A percentile compares a stretch with the other conserved stretches of the same genome.
These are phyloP conservation scores for Botryotinia convoluta DNA, from an alignment of 2,329 filamentous ascomycete species.

Conservation along the genomic window DNA sequence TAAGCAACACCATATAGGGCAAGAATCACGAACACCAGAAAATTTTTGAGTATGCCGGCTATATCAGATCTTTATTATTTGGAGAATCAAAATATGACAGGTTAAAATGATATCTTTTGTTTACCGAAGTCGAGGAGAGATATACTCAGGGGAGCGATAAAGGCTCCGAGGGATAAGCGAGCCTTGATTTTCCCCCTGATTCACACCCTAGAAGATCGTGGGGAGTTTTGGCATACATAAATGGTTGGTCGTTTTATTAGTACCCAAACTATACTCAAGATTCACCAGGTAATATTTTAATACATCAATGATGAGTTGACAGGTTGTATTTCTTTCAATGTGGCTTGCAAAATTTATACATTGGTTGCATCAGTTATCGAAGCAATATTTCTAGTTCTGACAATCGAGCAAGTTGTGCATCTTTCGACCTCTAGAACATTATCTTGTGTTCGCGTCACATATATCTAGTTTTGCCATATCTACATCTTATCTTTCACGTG, in stretches of 20 bases:
- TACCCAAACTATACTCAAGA: too few species aligned
- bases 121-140: neutral
- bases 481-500: neutral
- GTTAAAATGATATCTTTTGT: neutral
- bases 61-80: neutral
- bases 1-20: neutral
- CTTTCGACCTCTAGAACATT: neutral
- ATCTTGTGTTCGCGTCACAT: neutral
- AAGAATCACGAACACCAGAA: neutral
- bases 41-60: neutral
- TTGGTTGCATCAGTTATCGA: neutral
- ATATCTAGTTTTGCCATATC: neutral
- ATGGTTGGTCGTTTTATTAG: neutral
- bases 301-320: neutral
- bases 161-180: constrained; percentile 9
- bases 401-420: neutral
- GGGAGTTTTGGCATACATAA: neutral
- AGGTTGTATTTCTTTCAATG: neutral
- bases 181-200: neutral
- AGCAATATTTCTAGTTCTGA: neutral
- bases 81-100: neutral
- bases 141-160: neutral
- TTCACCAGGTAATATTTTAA: neutral
- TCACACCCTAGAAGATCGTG: neutral
- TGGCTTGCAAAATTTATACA: neutral